Percentiles rank a stretch among this genome's conserved stretches.
Evolutionary conservation across 306 rosid species (phyloP).

Genomic region (Cyamopsis tetragonoloba): DNA sequence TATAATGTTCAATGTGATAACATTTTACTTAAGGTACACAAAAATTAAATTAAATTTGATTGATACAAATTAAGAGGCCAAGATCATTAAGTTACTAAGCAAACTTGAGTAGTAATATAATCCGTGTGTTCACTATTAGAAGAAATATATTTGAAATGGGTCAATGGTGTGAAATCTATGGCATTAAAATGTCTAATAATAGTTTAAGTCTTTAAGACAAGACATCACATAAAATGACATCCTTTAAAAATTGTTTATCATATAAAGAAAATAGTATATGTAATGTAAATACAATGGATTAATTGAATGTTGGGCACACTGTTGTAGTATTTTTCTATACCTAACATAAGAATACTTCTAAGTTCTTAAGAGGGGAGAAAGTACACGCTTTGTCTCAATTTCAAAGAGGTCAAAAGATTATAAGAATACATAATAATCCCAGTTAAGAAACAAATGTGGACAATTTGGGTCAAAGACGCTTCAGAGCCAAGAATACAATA

Average conservation of each 20-base stretch:
- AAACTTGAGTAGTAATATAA: too few relatives aligned
- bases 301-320: conserved; percentile 40
- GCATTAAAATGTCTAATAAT: conserved; percentile 15
- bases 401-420: conserved; percentile 61
- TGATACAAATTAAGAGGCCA: too few relatives aligned
- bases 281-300: conserved; percentile 42
- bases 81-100: too few relatives aligned
- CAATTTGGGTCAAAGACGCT: conserved; percentile 84
- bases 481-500: conserved; percentile 37
- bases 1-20: too few relatives aligned
- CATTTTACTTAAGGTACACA: too few relatives aligned
- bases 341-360: conserved; percentile 44
- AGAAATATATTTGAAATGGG: not conserved
- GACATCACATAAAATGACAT: conserved; percentile 33
- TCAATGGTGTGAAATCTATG: not conserved
- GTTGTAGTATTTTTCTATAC: conserved; percentile 36
- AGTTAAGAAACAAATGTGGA: conserved; percentile 25
- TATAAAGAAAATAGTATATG: not conserved
- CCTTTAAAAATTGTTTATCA: too few relatives aligned
- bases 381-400: conserved; percentile 42
- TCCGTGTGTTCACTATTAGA: too few relatives aligned
- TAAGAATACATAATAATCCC: conserved; percentile 34
- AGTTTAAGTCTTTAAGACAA: conserved; percentile 28
- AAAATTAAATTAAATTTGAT: too few relatives aligned
- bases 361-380: conserved; percentile 41